Conservation (phyloP, 2,329 filamentous ascomycete species). For the Hypoxylon sp. region DNA sequence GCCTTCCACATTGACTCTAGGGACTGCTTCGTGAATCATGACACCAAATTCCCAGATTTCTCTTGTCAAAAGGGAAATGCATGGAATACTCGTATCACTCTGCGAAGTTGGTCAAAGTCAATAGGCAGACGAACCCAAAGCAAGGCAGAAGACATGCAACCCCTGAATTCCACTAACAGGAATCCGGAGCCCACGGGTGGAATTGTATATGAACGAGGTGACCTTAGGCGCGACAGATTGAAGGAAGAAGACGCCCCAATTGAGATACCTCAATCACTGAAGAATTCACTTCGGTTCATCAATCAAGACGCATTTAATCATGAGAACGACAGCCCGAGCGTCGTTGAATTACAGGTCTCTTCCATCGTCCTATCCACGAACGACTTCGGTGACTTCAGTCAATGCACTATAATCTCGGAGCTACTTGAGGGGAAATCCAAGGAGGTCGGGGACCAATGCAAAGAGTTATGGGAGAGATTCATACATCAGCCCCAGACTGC, state of each 20-base stretch:
- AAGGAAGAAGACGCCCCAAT: constrained; percentile 13
- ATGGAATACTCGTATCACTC: constrained; percentile 18
- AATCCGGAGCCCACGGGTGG: no score
- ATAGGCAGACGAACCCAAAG: not conserved
- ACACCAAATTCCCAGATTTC: constrained; percentile 17
- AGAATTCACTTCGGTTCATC: not conserved
- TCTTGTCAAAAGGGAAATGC: constrained; percentile 20
- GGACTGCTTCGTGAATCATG: constrained; percentile 10
- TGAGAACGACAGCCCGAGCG: not conserved
- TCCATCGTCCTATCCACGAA: constrained; percentile 38
- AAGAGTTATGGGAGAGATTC: constrained; percentile 37
- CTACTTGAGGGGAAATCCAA: not conserved
- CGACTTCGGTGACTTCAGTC: constrained; percentile 38
- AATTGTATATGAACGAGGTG: not conserved
- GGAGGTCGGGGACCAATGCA: constrained; percentile 10
- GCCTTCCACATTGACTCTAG: constrained; percentile 13
- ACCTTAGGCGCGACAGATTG: not conserved
- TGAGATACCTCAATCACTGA: not conserved
- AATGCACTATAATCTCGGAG: constrained; percentile 35
- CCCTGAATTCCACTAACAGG: not conserved
- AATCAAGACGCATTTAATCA: not conserved
- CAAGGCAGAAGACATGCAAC: not conserved
- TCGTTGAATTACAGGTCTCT: constrained; percentile 24
- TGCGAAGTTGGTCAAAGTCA: constrained; percentile 17
- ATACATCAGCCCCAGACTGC: constrained; percentile 40